These are phyloP conservation scores for Ophiostoma quercus DNA, from an alignment of 2,329 filamentous ascomycete species.

Conservation along the genomic window DNA sequence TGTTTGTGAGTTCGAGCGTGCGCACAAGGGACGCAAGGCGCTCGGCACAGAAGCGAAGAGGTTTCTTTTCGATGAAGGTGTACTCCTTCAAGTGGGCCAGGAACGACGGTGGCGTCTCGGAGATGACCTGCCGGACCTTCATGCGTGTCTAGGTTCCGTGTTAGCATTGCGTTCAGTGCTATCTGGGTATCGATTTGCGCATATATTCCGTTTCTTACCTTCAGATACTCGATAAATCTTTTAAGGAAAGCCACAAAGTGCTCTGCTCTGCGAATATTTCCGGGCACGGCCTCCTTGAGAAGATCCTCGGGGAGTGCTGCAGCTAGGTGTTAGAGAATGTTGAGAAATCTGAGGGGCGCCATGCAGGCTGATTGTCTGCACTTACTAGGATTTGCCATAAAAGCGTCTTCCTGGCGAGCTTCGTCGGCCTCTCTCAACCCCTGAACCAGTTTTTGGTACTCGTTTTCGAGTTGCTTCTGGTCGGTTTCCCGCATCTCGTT, in stretches of 20 bases:
- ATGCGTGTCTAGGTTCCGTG: constrained; percentile 69
- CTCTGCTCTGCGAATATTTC: constrained; percentile 91
- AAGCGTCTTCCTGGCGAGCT: constrained; percentile 85
- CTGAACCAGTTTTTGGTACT: constrained; percentile 93
- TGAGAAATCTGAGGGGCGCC: neutral
- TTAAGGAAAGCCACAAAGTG: constrained; percentile 95
- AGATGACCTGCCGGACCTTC: constrained; percentile 97
- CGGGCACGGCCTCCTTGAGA: constrained; percentile 90
- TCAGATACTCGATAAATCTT: constrained; percentile 95
- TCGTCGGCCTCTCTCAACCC: constrained; percentile 84
- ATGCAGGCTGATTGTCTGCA: neutral
- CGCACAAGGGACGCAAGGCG: constrained; percentile 88
- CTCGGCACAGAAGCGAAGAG: constrained; percentile 89
- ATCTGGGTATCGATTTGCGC: neutral
- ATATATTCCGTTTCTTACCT: constrained; percentile 40
- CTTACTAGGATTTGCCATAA: constrained; percentile 82
- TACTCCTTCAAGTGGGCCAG: constrained; percentile 87
- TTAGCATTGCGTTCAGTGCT: neutral
- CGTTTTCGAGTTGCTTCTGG: constrained; percentile 86
- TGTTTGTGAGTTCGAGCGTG: constrained; percentile 91
- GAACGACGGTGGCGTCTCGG: constrained; percentile 92
- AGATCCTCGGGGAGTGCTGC: constrained; percentile 82
- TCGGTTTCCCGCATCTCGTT: constrained; percentile 94
- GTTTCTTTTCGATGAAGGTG: constrained; percentile 97
- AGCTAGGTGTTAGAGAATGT: neutral